phyloP scores from a whole-genome alignment of 1,139 yeast genomes.

The Magnusiomyces tetraspermus region DNA sequence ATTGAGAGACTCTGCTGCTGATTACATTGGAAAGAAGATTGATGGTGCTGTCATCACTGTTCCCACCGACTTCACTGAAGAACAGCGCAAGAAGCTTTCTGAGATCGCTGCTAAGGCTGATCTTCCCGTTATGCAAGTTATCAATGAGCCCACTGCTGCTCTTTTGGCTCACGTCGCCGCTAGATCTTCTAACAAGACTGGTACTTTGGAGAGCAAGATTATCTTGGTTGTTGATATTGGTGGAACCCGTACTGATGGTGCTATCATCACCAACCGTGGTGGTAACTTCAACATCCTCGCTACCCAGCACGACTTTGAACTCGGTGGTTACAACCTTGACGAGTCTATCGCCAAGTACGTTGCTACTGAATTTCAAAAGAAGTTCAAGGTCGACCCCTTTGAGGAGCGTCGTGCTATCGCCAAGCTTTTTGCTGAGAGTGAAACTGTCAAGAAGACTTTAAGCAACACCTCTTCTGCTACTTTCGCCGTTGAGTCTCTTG shows the following conservation, averaged over 20 bases:
- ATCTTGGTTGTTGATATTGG: constrained; percentile 95
- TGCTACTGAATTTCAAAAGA: constrained; percentile 90
- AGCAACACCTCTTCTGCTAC: constrained; percentile 84
- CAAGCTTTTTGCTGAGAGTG: constrained; percentile 76
- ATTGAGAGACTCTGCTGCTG: constrained; percentile 82
- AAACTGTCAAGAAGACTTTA: constrained; percentile 80
- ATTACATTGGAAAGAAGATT: constrained; percentile 72
- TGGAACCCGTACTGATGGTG: constrained; percentile 93
- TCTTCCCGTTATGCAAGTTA: constrained; percentile 71
- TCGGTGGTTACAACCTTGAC: constrained; percentile 87
- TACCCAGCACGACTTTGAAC: constrained; percentile 69
- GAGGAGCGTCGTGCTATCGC: constrained; percentile 76
- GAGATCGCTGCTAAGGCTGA: constrained; percentile 63
- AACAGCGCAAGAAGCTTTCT: constrained; percentile 57
- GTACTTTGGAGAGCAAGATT: constrained; percentile 49
- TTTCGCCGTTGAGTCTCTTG: constrained; percentile 88
- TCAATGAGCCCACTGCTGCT: constrained; percentile 92
- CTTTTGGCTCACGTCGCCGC: constrained; percentile 58
- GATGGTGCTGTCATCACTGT: constrained; percentile 84
- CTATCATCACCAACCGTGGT: constrained; percentile 86
- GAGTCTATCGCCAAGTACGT: constrained; percentile 70
- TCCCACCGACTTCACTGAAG: constrained; percentile 77
- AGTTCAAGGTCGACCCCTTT: constrained; percentile 73
- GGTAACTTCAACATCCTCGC: constrained; percentile 86
- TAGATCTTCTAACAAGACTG: constrained; percentile 36